A percentile compares a stretch with the other conserved stretches of the same genome.
phyloP scores from a whole-genome alignment of 1,284 basidiomycete genomes.

The Papiliotrema fonsecae region DNA sequence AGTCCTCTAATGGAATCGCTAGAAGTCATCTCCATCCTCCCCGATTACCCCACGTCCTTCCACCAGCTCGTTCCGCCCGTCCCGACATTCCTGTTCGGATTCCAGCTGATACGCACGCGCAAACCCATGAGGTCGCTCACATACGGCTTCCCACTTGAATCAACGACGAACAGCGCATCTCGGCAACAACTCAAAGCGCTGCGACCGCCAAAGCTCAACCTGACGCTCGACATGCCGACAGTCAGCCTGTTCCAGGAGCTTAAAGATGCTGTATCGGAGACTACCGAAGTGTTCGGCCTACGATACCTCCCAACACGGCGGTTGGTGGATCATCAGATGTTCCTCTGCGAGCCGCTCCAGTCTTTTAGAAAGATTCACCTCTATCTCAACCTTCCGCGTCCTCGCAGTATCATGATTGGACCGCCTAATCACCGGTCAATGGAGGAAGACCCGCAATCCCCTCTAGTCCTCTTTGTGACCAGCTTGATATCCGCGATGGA shows the following conservation, averaged over 20 bases:
- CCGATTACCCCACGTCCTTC: conserved; percentile 20
- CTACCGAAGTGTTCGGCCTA: conserved; percentile 14
- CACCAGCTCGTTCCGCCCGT: conserved; percentile 14
- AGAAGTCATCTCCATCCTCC: conserved; percentile 22
- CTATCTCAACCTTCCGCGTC: conserved; percentile 13
- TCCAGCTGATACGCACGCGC: conserved; percentile 22
- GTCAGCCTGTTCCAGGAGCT: conserved; percentile 20
- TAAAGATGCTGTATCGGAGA: conserved; percentile 10
- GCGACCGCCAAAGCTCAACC: conserved; percentile 9
- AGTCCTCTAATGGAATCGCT: conserved; percentile 17
- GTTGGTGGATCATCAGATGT: conserved; percentile 6
- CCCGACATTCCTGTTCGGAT: conserved; percentile 24
- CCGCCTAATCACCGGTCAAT: background rate
- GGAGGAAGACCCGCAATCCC: conserved; percentile 6
- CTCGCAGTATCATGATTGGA: conserved; percentile 1
- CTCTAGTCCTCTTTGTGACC: conserved; percentile 2
- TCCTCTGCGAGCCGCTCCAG: conserved; percentile 16
- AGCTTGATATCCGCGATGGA: conserved; percentile 5
- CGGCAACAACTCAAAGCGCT: conserved; percentile 22
- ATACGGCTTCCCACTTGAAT: conserved; percentile 30
- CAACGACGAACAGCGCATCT: conserved; percentile 21
- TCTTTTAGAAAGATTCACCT: conserved; percentile 16
- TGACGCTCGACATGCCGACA: conserved; percentile 14
- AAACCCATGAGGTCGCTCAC: conserved; percentile 13
- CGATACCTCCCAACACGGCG: conserved; percentile 18